Percentiles rank a stretch among this genome's conserved stretches.
phyloP scores from a whole-genome alignment of 2,329 filamentous ascomycete species.

The Venturia pyrina region DNA sequence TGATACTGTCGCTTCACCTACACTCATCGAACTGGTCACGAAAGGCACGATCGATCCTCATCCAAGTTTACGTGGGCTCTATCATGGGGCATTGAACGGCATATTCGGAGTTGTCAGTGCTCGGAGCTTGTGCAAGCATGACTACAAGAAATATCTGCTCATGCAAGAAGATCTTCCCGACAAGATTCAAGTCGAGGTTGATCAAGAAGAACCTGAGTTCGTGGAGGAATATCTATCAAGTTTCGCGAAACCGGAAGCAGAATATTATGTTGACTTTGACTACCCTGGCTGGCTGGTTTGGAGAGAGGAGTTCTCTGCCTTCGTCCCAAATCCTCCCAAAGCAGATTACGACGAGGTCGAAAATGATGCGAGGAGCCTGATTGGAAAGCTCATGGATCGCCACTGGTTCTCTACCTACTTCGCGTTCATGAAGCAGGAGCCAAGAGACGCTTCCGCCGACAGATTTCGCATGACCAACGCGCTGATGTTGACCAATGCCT shows the following conservation, averaged over 20 bases:
- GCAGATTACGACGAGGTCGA: conserved; percentile 78
- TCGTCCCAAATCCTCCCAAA: conserved; percentile 58
- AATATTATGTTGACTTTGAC: conserved; percentile 86
- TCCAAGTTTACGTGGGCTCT: conserved; percentile 72
- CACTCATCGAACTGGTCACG: conserved; percentile 74
- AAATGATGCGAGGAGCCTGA: conserved; percentile 60
- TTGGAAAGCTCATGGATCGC: conserved; percentile 68
- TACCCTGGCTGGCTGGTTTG: conserved; percentile 95
- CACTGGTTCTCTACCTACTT: conserved; percentile 86
- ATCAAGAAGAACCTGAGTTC: conserved; percentile 58
- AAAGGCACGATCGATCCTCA: conserved; percentile 82
- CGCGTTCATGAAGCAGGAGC: conserved; percentile 91
- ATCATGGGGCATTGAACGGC: conserved; percentile 67
- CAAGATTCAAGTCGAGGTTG: conserved; percentile 61
- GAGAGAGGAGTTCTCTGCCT: conserved; percentile 77
- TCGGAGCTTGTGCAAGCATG: conserved; percentile 74
- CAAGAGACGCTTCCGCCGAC: conserved; percentile 69
- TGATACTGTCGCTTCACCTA: conserved; percentile 69
- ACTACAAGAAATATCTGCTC: conserved; percentile 75
- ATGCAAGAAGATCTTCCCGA: conserved; percentile 71
- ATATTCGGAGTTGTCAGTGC: conserved; percentile 78
- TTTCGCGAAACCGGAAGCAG: conserved; percentile 67
- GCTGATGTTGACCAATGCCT: conserved; percentile 77
- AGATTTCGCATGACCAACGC: conserved; percentile 84
- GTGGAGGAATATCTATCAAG: conserved; percentile 67